Conservation (phyloP, 78 protist genomes). For the Thecamonas trahens region DNA sequence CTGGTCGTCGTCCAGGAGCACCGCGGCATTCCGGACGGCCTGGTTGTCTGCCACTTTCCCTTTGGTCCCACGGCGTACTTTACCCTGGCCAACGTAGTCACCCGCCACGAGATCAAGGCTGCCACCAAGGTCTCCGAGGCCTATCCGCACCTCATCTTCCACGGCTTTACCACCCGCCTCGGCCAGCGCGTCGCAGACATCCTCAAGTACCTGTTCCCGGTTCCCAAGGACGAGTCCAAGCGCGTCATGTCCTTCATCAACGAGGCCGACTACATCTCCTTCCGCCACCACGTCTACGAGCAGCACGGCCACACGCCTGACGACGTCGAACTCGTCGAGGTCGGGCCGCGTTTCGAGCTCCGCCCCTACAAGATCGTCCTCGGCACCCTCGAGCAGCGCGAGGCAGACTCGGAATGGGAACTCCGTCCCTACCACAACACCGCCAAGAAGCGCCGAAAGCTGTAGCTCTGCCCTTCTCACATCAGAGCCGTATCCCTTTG, state of each 20-base stretch:
- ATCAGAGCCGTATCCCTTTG: too few species aligned
- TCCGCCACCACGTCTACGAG: conserved; percentile 83
- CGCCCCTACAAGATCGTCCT: conserved; percentile 73
- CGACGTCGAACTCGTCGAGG: conserved; percentile 72
- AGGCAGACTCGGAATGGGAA: conserved; percentile 96
- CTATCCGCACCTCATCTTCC: conserved; percentile 93
- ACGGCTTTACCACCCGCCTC: conserved; percentile 78
- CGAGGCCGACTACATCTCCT: conserved; percentile 83
- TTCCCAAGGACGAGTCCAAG: conserved; percentile 75
- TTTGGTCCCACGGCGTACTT: conserved; percentile 99
- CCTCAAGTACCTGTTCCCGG: conserved; percentile 91
- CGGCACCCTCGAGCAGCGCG: conserved; percentile 90
- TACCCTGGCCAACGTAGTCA: conserved; percentile 74
- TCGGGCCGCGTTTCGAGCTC: conserved; percentile 98
- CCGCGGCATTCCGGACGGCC: conserved; percentile 94
- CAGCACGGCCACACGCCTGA: conserved; percentile 48
- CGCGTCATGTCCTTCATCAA: conserved; percentile 92
- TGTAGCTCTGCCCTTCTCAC: too few species aligned
- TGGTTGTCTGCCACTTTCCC: conserved; percentile 95
- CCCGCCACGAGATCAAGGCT: conserved; percentile 88
- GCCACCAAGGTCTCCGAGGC: conserved; percentile 58
- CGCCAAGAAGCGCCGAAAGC: conserved; percentile 22
- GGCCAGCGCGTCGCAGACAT: conserved; percentile 66
- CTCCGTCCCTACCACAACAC: conserved; percentile 85
- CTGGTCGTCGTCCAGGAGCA: conserved; percentile 93